These are phyloP conservation scores for Tympanopsis confertula DNA, from an alignment of 2,329 filamentous ascomycete genomes.

Conservation along the genomic window DNA sequence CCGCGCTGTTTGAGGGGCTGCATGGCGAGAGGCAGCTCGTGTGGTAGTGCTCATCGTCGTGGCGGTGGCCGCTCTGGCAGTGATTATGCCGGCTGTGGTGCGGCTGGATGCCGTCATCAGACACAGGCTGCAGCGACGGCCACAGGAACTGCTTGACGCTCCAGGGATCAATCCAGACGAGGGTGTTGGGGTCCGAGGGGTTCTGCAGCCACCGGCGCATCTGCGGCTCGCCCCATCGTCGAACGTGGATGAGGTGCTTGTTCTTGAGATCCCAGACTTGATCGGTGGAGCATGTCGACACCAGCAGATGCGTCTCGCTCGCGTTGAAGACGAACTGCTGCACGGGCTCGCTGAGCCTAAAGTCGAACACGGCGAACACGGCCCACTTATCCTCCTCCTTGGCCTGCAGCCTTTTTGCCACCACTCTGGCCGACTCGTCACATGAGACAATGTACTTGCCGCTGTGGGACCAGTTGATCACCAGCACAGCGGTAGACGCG, in stretches of 20 bases:
- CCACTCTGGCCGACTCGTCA: conserved; percentile 6
- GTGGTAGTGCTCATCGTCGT: neutral
- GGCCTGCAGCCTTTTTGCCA: conserved; percentile 5
- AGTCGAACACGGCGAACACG: conserved; percentile 5
- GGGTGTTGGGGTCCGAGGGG: neutral
- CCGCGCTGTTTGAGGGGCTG: no score
- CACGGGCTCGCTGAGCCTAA: conserved; percentile 2
- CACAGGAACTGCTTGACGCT: neutral
- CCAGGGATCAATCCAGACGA: neutral
- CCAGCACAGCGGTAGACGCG: neutral
- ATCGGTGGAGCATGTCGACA: conserved; percentile 2
- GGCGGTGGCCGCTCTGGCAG: no score
- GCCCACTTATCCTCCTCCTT: conserved; percentile 4
- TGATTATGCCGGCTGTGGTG: no score
- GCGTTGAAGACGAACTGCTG: conserved; percentile 5
- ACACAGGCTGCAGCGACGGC: neutral
- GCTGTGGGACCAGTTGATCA: conserved; percentile 1
- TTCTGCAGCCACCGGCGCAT: neutral
- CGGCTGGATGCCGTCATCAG: neutral
- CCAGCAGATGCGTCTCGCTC: conserved; percentile 5
- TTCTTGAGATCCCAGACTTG: conserved; percentile 2
- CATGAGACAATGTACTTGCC: conserved; percentile 6
- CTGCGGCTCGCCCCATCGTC: neutral
- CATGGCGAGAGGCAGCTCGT: neutral
- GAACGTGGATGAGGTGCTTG: neutral